A percentile compares a stretch with the other conserved stretches of the same genome.
Conservation (phyloP, 2,329 filamentous ascomycete genomes). For the Fusarium udum region DNA sequence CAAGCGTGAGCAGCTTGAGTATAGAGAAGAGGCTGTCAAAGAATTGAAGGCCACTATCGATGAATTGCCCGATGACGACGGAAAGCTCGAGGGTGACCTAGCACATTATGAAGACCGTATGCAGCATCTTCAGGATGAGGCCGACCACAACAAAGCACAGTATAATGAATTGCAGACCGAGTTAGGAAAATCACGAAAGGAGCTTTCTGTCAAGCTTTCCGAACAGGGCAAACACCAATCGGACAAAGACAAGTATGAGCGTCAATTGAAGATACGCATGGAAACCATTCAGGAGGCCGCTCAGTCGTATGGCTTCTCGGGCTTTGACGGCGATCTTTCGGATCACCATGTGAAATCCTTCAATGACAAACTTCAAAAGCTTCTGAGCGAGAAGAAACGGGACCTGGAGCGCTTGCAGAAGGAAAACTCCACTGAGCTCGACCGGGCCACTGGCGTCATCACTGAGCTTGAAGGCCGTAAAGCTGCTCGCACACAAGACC, state of each 20-base stretch:
- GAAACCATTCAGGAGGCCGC: constrained; percentile 82
- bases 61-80: constrained; percentile 81
- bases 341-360: constrained; percentile 80
- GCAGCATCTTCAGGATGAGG: constrained; percentile 69
- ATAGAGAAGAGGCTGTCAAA: constrained; percentile 74
- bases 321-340: constrained; percentile 81
- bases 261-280: constrained; percentile 76
- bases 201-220: constrained; percentile 62
- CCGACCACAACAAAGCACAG: constrained; percentile 68
- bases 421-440: constrained; percentile 77
- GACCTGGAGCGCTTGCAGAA: constrained; percentile 78
- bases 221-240: constrained; percentile 84
- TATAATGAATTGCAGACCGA: constrained; percentile 72
- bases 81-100: constrained; percentile 75
- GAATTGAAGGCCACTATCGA: constrained; percentile 78
- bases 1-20: constrained; percentile 78
- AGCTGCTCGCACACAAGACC: constrained; percentile 76
- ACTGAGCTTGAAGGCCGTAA: constrained; percentile 79
- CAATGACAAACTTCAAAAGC: constrained; percentile 77
- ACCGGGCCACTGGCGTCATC: constrained; percentile 75
- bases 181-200: constrained; percentile 55
- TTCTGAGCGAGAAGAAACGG: constrained; percentile 80
- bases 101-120: constrained; percentile 83
- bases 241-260: constrained; percentile 86
- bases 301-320: constrained; percentile 79